Evolutionary conservation across 1,284 basidiomycete species (phyloP), one percentile per base, ranked within the genome.

Genomic region (Tilletiopsis washingtonensis): DNA sequence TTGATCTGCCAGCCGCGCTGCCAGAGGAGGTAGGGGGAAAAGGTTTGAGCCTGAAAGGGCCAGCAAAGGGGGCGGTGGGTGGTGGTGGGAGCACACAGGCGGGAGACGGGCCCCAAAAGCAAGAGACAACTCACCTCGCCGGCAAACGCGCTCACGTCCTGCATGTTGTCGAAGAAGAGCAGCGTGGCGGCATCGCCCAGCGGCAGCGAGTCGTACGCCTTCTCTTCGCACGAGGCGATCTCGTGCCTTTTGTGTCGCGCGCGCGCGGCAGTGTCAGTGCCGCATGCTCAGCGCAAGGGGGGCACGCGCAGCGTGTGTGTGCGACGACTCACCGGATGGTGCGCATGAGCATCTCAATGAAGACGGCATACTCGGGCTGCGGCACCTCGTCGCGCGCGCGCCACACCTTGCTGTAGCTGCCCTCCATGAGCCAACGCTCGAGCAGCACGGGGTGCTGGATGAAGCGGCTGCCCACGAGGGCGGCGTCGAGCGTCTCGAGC

Each of bases 351-450:
- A 85, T 85, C 68, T 91, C 85, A 14, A 91, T 83, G 69, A 93
- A 93, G 77, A 85, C 87, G 62, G 83, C 84, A 77, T 91, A 91
- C 73, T 93, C 90, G 54, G 86, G 84, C 29, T 60, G 59, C 1
- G 71, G 56, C 20, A 61, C 88, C 64, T 90, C 84, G 59, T 88
- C 85, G 61, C 90, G 81, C 38, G 91, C 90, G 61, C 87, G 84
- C 89, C 93, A 99, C 3, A 98, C 91, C 74, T 96, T 94, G 74
- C 88, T 90, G 74, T 98, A 99, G 67, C 85, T 86, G 32, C 93
- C 93, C 74, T 98, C 94, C 93, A 99, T 98, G 53, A 98, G 80
- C 88, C 91, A 97, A 44, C 88, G 80, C 74, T 99, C 94, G 52
- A 77, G 62, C 56, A 75, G 61, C 9, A 74, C 65, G 29, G 73